phyloP scores from a whole-genome alignment of 1,284 basidiomycete genomes.

The Leccinum laetum region DNA sequence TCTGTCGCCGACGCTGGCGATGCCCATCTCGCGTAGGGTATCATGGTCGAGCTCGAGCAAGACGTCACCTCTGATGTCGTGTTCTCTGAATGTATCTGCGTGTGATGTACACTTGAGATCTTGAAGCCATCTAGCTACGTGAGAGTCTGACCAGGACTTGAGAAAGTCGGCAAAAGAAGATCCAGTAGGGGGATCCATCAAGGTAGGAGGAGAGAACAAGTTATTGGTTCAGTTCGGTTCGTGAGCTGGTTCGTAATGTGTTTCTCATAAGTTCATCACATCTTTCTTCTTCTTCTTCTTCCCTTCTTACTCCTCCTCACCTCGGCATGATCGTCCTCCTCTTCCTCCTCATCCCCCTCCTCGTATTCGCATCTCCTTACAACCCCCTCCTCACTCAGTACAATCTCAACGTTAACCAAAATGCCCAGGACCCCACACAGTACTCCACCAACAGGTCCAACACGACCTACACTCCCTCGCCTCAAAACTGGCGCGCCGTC shows the following conservation, averaged over 20 bases:
- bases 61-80: constrained; percentile 90
- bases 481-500: constrained; percentile 83
- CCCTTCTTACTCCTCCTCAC: neutral
- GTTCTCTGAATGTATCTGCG: constrained; percentile 68
- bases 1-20: constrained; percentile 86
- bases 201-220: constrained; percentile 10
- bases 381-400: constrained; percentile 74
- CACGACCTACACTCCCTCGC: constrained; percentile 73
- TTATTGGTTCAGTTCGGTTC: neutral
- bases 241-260: neutral
- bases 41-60: constrained; percentile 87
- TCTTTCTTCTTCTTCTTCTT: neutral
- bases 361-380: constrained; percentile 62
- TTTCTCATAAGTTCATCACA: neutral
- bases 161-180: constrained; percentile 62
- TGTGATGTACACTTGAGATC: constrained; percentile 76
- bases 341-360: constrained; percentile 10
- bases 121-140: constrained; percentile 71
- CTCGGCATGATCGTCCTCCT: constrained; percentile 21
- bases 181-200: constrained; percentile 60
- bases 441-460: constrained; percentile 67
- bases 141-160: constrained; percentile 65
- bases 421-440: constrained; percentile 67
- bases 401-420: constrained; percentile 85
- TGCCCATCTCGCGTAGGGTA: constrained; percentile 86